These are phyloP conservation scores for Lentinula aciculospora DNA, from an alignment of 768 basidiomycete genomes.

Conservation along the genomic window DNA sequence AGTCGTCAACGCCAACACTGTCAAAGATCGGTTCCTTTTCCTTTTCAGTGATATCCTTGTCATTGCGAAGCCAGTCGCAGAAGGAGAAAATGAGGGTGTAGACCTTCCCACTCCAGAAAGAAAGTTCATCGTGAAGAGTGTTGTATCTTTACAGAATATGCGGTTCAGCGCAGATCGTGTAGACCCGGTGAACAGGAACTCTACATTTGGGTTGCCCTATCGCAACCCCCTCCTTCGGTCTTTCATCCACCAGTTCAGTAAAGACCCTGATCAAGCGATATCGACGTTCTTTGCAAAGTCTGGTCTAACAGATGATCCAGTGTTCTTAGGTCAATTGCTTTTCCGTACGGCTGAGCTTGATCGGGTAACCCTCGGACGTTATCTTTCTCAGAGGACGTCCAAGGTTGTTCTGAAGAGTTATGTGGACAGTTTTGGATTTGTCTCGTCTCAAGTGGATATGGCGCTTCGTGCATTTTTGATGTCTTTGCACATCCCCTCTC, in stretches of 20 bases:
- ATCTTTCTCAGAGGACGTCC: slow-evolving; percentile 69
- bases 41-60: slow-evolving; percentile 95
- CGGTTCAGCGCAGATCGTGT: slow-evolving; percentile 67
- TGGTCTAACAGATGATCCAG: slow-evolving; percentile 55
- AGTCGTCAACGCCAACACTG: slow-evolving; percentile 88
- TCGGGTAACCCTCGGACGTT: slow-evolving; percentile 76
- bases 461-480: slow-evolving; percentile 88
- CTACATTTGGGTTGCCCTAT: slow-evolving; percentile 28
- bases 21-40: slow-evolving; percentile 95
- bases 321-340: slow-evolving; percentile 67
- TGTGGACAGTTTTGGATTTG: slow-evolving; percentile 84
- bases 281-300: slow-evolving; percentile 60
- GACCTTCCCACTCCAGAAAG: slow-evolving; percentile 63
- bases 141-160: slow-evolving; percentile 70
- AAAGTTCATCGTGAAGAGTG: slow-evolving; percentile 84
- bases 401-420: slow-evolving; percentile 77
- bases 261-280: slow-evolving; percentile 79
- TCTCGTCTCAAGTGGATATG: slow-evolving; percentile 78
- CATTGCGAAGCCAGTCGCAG: slow-evolving; percentile 78
- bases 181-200: slow-evolving; percentile 44
- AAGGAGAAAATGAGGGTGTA: slow-evolving; percentile 57
- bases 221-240: slow-evolving; percentile 61
- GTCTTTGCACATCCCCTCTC: slow-evolving; percentile 56
- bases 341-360: slow-evolving; percentile 86
- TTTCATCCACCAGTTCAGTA: slow-evolving; percentile 76